Evolutionary conservation across 371 early-diverging fungal genomes (phyloP), one percentile per base, ranked within the genome.

Genomic region (Apophysomyces variabilis): DNA sequence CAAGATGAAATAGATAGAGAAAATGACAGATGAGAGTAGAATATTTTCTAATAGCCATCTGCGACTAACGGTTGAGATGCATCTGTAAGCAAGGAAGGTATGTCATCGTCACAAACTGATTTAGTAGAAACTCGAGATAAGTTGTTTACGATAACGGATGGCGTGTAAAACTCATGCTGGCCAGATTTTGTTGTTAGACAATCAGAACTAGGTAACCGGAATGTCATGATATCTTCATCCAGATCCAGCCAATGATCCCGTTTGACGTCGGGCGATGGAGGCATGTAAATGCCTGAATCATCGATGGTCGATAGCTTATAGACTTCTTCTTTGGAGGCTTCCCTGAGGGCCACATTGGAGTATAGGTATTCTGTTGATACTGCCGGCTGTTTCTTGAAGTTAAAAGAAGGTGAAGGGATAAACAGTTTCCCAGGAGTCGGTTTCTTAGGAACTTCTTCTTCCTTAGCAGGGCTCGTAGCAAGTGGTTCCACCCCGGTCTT

Each of bases 241-340:
- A 44, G 60, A 26, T 63, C 71, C n/a, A 70, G 26, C 75, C 75
- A 74, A n/a, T 68, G 69, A 18, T 74, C 75, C 46, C 64, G 64
- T 50, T 74, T 71, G 58, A 59, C 63, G 32, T 67, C 70, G 43
- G 78, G 80, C 9, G 77, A 77, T 13, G 80, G 80, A 12, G 78
- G 80, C 59, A 80, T 56, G 46, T 77, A 80, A 5, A 78, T 65
- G 38, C 80, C 80, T 41, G 65, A 69, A 43, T 67, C 66, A 61
- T 80, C 78, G 54, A 80, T 76, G 1, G 80, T 80, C 5, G 76
- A 78, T 35, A 80, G 35, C 56, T 80, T 75, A 21, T 74, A 78
- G n/a, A 77, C 60, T 46, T 76, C 69, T 7, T 61, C 50, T 26
- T 67, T 67, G 6, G 63, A 57, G 0, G 74, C 66, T 63, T 80